Base-by-base conservation (phyloP, 1,284 basidiomycete genomes). In the Papiliotrema laurentii region DNA sequence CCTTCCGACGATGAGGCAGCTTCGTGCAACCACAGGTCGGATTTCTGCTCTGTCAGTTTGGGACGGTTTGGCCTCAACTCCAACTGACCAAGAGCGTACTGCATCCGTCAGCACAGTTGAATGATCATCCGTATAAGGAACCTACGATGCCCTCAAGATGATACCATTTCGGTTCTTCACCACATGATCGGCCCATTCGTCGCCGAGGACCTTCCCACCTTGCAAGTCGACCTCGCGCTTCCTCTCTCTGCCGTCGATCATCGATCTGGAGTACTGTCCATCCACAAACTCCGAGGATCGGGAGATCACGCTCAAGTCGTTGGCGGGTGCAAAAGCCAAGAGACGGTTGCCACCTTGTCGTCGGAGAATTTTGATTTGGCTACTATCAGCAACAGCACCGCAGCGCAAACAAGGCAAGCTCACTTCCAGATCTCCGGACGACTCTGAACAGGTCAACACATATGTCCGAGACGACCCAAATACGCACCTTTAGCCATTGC, bases 361-460 rank as follows among this genome's bases (percentile, higher is more conserved):
- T n/a, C 74, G 82, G 50, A 97, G 77, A 65, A 90, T 87, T 56
- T 79, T 81, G 56, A 96, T 83, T 78, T 93, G 89, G 62, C 89
- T 91, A 18, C 11, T 42, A 31, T 33, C 26, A 31, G 55, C 34
- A 42, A 19, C 6, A n/a, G n/a, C n/a, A n/a, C n/a, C n/a, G n/a
- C n/a, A n/a, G n/a, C n/a, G n/a, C n/a, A n/a, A n/a, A n/a, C n/a
- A n/a, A n/a, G n/a, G 10, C 28, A 3, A 16, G 70, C 88, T 71
- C 66, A 89, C 89, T 89, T 93, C 85, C 87, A 93, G 34, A 98
- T 92, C 69, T 98, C 94, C 6, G 86, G 85, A 35, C 94, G 81
- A 5, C 83, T 76, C 82, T 88, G 61, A 26, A 58, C 27, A 54
- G 2, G 13, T 56, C 50, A 60, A 56, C 40, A 7, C 22, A n/a